Evolutionary conservation across 2,329 filamentous ascomycete species (phyloP).

Genomic region (Ascochyta lentis): DNA sequence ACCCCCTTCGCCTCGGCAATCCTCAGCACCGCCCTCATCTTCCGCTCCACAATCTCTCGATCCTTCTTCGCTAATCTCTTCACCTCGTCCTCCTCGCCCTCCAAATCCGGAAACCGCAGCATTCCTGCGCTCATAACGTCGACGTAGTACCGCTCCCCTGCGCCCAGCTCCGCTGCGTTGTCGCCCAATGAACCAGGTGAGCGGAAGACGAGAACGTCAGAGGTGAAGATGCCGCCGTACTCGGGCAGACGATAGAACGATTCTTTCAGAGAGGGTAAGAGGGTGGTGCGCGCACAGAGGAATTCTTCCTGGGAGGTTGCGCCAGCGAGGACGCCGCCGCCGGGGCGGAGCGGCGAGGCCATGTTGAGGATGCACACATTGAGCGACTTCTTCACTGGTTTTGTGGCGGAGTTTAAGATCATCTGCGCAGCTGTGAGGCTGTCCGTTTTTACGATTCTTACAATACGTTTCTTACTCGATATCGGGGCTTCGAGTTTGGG

Average conservation of each 20-base stretch:
- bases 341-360: conserved; percentile 67
- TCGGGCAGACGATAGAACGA: conserved; percentile 67
- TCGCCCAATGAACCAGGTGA: conserved; percentile 36
- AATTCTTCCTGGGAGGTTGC: conserved; percentile 68
- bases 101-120: conserved; percentile 63
- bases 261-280: conserved; percentile 65
- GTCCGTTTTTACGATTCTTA: conserved; percentile 59
- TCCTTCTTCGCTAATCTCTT: conserved; percentile 52
- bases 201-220: conserved; percentile 67
- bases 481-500: neutral
- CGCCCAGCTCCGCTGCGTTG: conserved; percentile 49
- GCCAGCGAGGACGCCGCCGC: conserved; percentile 67
- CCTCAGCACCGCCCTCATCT: conserved; percentile 66
- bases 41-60: conserved; percentile 58
- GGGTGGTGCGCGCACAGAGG: conserved; percentile 66
- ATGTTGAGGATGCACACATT: conserved; percentile 67
- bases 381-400: conserved; percentile 27
- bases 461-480: conserved; percentile 34
- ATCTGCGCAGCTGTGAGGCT: conserved; percentile 60
- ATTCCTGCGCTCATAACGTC: conserved; percentile 66
- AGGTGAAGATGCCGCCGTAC: conserved; percentile 62
- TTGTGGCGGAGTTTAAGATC: conserved; percentile 32
- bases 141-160: conserved; percentile 63
- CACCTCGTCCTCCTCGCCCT: conserved; percentile 50
- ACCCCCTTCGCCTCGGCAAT: conserved; percentile 55